phyloP scores from a whole-genome alignment of 2,329 filamentous ascomycete species.

The Colletotrichum musae region DNA sequence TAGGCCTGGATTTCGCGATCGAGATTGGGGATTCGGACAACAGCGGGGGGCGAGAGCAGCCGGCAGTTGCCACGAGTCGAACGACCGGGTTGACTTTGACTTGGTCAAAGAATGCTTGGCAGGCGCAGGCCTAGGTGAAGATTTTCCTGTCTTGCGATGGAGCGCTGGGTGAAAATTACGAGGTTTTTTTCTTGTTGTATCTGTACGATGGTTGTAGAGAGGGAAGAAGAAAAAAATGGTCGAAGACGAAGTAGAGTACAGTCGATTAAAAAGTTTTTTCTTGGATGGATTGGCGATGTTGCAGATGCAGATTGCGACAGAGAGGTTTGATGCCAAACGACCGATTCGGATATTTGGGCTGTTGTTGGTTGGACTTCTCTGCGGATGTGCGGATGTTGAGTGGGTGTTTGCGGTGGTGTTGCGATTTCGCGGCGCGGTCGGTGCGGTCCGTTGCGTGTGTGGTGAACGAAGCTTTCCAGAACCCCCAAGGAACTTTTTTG shows the following conservation, averaged over 20 bases:
- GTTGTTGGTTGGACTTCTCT: too few species aligned
- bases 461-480: conserved; percentile 38
- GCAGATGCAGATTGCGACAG: conserved; percentile 25
- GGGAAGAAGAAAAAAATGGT: conserved; percentile 20
- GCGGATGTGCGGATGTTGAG: conserved; percentile 1
- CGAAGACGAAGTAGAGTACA: conserved; percentile 49
- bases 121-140: conserved; percentile 2
- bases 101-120: conserved; percentile 13
- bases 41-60: neutral
- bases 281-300: conserved; percentile 18
- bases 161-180: conserved; percentile 38
- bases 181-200: conserved; percentile 26
- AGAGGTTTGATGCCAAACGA: neutral
- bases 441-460: conserved; percentile 17
- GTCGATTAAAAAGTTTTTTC: conserved; percentile 55
- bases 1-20: conserved; percentile 16
- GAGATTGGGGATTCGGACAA: conserved; percentile 11
- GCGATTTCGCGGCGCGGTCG: conserved; percentile 29
- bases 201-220: conserved; percentile 5
- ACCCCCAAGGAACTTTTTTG: conserved; percentile 22
- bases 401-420: conserved; percentile 24
- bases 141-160: conserved; percentile 12
- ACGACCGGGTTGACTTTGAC: neutral
- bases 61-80: conserved; percentile 16
- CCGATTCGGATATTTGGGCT: neutral